Evolutionary conservation across 139 green algal genomes (phyloP).

Genomic region (Zygnema circumcarinatum): DNA sequence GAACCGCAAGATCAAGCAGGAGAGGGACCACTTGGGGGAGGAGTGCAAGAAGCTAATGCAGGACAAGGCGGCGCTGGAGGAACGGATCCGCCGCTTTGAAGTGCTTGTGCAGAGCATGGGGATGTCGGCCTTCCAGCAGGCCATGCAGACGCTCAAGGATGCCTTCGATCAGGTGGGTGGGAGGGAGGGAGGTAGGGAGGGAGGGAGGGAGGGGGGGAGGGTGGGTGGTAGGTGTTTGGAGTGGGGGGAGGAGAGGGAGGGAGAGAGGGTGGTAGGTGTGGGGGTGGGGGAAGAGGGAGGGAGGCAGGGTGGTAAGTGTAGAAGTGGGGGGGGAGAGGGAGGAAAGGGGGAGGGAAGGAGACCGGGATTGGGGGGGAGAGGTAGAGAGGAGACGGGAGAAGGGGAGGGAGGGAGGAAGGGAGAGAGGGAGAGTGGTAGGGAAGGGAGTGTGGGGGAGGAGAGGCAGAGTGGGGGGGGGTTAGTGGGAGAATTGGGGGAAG

Average conservation of each 20-base stretch:
- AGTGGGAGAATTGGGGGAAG: too few species aligned
- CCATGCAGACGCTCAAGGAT: constrained; percentile 4
- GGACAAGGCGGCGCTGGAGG: constrained; percentile 26
- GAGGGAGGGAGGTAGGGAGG: not conserved
- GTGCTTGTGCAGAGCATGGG: constrained; percentile 5
- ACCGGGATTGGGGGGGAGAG: too few species aligned
- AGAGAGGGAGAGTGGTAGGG: too few species aligned
- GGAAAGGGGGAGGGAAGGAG: too few species aligned
- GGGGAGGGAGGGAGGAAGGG: too few species aligned
- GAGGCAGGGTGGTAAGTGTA: too few species aligned
- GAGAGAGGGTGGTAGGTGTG: too few species aligned
- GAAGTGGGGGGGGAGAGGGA: too few species aligned
- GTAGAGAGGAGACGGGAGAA: too few species aligned
- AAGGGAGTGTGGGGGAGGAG: too few species aligned
- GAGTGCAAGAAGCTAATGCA: not conserved
- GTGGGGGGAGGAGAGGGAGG: too few species aligned
- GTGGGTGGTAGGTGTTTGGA: not conserved
- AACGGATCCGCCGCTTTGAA: constrained; percentile 4
- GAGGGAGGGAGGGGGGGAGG: not conserved
- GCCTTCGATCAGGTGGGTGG: not conserved
- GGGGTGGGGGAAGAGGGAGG: not conserved
- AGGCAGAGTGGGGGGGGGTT: too few species aligned
- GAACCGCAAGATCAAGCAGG: not conserved
- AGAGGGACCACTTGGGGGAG: constrained; percentile 13
- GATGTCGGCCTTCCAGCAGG: constrained; percentile 10